These are phyloP conservation scores for Phytophthora ohioensis DNA, from an alignment of 352 stramenopile species.

Conservation along the genomic window DNA sequence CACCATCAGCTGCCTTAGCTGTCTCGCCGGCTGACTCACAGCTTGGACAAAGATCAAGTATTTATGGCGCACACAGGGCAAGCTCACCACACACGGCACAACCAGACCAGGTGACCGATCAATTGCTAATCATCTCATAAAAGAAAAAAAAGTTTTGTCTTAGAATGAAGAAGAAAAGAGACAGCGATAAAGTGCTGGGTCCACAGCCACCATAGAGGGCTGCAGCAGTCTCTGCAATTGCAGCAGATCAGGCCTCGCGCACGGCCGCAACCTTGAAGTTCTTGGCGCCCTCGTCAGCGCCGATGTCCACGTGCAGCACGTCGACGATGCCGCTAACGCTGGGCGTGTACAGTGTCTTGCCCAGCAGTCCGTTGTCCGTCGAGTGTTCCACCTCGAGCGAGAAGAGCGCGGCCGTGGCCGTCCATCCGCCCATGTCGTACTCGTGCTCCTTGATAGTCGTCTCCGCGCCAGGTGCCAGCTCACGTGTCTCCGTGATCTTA, in stretches of 20 bases:
- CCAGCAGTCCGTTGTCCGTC: slow-evolving; percentile 32
- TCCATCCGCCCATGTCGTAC: slow-evolving; percentile 87
- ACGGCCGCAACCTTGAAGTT: slow-evolving; percentile 55
- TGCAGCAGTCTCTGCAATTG: slow-evolving; percentile 1
- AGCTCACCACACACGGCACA: slow-evolving; percentile 18
- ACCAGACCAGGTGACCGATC: slow-evolving; percentile 14
- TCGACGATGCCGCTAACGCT: slow-evolving; percentile 63
- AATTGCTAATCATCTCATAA: slow-evolving; percentile 37
- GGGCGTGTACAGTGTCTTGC: slow-evolving; percentile 62
- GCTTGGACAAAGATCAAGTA: slow-evolving; percentile 52
- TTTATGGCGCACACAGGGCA: slow-evolving; percentile 47
- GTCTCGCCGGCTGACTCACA: slow-evolving; percentile 20
- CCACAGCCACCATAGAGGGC: neutral
- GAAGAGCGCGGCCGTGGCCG: slow-evolving; percentile 63
- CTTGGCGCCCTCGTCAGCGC: slow-evolving; percentile 41
- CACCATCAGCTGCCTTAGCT: neutral
- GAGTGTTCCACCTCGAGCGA: slow-evolving; percentile 65
- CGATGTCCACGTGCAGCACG: slow-evolving; percentile 72
- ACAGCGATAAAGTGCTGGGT: neutral
- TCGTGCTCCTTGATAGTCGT: slow-evolving; percentile 62
- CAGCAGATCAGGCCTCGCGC: slow-evolving; percentile 42
- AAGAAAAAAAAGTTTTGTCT: slow-evolving; percentile 40
- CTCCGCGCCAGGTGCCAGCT: slow-evolving; percentile 52
- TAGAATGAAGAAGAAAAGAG: slow-evolving; percentile 21
- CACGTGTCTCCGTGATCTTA: slow-evolving; percentile 68